phyloP scores from a whole-genome alignment of 164 flowering plant genomes.

The Magnolia officinalis region DNA sequence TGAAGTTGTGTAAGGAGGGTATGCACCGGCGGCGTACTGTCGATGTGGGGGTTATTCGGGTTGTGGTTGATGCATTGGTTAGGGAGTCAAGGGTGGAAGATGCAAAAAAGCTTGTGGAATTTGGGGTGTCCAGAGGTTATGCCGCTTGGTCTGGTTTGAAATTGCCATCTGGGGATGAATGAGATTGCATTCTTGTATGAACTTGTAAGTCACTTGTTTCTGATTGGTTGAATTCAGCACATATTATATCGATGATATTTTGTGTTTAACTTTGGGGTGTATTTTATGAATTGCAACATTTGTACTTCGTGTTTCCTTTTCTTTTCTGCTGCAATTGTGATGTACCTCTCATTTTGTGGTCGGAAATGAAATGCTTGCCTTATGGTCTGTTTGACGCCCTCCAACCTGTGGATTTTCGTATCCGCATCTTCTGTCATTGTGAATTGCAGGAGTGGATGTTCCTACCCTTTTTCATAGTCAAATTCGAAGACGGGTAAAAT shows the following conservation, averaged over 20 bases:
- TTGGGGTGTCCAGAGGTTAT: background rate
- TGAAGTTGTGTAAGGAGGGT: slow-evolving; percentile 4
- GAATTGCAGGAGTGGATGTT: too few relatives aligned
- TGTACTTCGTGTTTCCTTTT: too few relatives aligned
- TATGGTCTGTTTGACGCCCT: too few relatives aligned
- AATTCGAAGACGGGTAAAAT: too few relatives aligned
- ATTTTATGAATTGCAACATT: too few relatives aligned
- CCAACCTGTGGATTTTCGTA: too few relatives aligned
- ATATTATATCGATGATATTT: background rate
- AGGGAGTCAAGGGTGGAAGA: slow-evolving; percentile 4
- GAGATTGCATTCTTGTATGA: background rate
- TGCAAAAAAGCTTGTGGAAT: slow-evolving; percentile 12
- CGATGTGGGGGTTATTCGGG: slow-evolving; percentile 1
- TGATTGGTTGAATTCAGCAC: background rate
- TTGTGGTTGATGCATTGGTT: slow-evolving; percentile 11
- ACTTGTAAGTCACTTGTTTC: background rate
- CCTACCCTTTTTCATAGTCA: too few relatives aligned
- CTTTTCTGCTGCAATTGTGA: too few relatives aligned
- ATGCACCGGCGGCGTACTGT: background rate
- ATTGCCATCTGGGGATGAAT: background rate
- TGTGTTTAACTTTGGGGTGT: background rate
- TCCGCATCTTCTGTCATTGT: too few relatives aligned
- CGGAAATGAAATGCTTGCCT: too few relatives aligned
- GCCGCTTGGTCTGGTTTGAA: background rate
- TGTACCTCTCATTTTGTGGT: too few relatives aligned